These are phyloP conservation scores for Wickerhamiella musiphila DNA, from an alignment of 805 yeast species.

Conservation along the genomic window DNA sequence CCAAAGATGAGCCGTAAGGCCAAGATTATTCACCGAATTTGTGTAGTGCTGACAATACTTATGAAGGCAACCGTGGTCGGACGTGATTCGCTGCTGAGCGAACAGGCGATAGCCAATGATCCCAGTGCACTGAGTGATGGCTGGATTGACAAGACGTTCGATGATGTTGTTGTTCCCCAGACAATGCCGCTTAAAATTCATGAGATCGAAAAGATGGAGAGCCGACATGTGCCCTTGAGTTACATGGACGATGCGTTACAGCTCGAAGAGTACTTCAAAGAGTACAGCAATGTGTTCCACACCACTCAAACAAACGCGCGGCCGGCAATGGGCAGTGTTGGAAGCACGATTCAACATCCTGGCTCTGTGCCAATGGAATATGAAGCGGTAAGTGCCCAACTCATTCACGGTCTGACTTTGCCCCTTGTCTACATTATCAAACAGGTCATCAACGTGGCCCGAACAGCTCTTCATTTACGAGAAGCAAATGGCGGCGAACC, in stretches of 20 bases:
- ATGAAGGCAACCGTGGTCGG: constrained; percentile 54
- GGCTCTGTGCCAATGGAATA: constrained; percentile 4
- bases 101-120: no score
- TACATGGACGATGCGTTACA: constrained; percentile 14
- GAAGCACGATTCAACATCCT: neutral
- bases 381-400: constrained; percentile 40
- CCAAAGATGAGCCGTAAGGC: constrained; percentile 61
- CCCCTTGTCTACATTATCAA: constrained; percentile 57
- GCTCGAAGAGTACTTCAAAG: constrained; percentile 15
- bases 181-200: constrained; percentile 2
- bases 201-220: constrained; percentile 5
- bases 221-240: constrained; percentile 10
- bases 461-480: constrained; percentile 39
- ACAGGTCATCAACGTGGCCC: constrained; percentile 48
- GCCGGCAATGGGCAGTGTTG: neutral
- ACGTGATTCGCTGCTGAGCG: constrained; percentile 2
- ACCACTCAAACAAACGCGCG: neutral
- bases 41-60: constrained; percentile 52
- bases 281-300: constrained; percentile 7
- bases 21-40: constrained; percentile 56
- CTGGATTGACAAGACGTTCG: constrained; percentile 16
- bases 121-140: constrained; percentile 6
- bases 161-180: constrained; percentile 12
- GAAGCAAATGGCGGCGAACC: constrained; percentile 10
- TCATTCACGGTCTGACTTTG: constrained; percentile 71